Base-by-base conservation (phyloP, 2,329 filamentous ascomycete genomes). In the Aspergillus tamarii region DNA sequence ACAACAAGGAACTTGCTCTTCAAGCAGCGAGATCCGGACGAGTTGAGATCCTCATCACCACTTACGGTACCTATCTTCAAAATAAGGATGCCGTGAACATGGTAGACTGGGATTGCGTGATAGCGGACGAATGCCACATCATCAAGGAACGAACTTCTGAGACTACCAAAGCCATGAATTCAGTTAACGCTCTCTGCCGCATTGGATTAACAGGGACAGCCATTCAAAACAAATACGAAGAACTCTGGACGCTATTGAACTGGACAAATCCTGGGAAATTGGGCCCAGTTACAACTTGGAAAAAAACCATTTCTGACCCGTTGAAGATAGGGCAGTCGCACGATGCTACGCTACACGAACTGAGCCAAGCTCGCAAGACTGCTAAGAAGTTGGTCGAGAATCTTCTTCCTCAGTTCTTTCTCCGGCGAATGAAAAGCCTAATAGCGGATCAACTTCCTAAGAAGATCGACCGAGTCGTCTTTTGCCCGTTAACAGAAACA, bases 171-270 rank as follows among this genome's bases (percentile, higher is more conserved):
- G 89, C 93, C 0, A 94, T 99, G 90, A 91, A 93, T 70, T 88
- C 94, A 65, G 84, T 98, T 69, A 99, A 99, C 70, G 89, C 94
- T 0, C 85, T 98, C 2, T 98, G 95, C 73, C 88, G 95, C 39
- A 94, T 99, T 65, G 95, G 95, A 0, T 83, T 99, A 10, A 98
- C 94, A 0, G 95, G 95, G 2, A 99, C 95, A 0, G 94, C 94
- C 0, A 97, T 99, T 52, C 95, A 99, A 75, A 99, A 99, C 77
- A 95, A 92, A 69, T 99, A 99, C 75, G 93, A 97, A 74, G 95
- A 99, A 76, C 84, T 99, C 0, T 99, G 94, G 94, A 96, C 93
- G 0, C 83, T 99, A 0, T 83, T 99, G 3, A 96, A 99, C 75
- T 99, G 95, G 95, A 94, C 93, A 0, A 95, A 96, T 70, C 95